Conservation (phyloP, 2,329 filamentous ascomycete species). For the Endoconidiophora laricicola region DNA sequence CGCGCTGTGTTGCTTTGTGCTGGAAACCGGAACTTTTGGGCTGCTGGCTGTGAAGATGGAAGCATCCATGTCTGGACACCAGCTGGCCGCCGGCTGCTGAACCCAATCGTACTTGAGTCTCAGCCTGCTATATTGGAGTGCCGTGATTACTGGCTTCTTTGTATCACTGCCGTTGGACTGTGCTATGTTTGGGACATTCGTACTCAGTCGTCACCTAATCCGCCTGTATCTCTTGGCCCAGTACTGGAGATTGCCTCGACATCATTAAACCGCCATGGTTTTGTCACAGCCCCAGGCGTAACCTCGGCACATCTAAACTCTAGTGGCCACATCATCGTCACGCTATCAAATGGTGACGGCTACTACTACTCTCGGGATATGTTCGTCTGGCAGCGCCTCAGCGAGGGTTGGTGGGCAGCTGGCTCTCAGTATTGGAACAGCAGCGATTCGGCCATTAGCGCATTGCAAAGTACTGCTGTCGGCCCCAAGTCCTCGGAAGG, state of each 20-base stretch:
- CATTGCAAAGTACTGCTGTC: slow-evolving; percentile 55
- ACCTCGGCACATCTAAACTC: slow-evolving; percentile 87
- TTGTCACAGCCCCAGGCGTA: slow-evolving; percentile 65
- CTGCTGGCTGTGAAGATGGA: slow-evolving; percentile 83
- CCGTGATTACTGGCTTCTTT: slow-evolving; percentile 75
- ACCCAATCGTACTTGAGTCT: slow-evolving; percentile 72
- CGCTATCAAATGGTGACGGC: slow-evolving; percentile 84
- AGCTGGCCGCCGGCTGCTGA: slow-evolving; percentile 70
- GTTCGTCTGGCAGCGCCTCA: slow-evolving; percentile 88
- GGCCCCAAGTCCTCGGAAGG: slow-evolving; percentile 30
- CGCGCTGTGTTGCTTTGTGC: slow-evolving; percentile 76
- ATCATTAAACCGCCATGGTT: slow-evolving; percentile 55
- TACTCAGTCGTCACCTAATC: slow-evolving; percentile 67
- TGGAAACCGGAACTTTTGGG: slow-evolving; percentile 82
- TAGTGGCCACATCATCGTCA: slow-evolving; percentile 71
- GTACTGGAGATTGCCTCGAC: slow-evolving; percentile 75
- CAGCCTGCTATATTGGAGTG: slow-evolving; percentile 90
- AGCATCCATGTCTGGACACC: slow-evolving; percentile 84
- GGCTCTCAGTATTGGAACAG: slow-evolving; percentile 99
- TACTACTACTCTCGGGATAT: slow-evolving; percentile 76
- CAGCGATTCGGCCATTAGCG: slow-evolving; percentile 74
- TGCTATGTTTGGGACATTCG: slow-evolving; percentile 90
- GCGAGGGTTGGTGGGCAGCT: slow-evolving; percentile 95
- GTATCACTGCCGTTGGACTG: slow-evolving; percentile 73
- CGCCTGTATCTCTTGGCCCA: slow-evolving; percentile 75